Conservation (phyloP, 1,139 yeast genomes). For the Ogataea hybrid region DNA sequence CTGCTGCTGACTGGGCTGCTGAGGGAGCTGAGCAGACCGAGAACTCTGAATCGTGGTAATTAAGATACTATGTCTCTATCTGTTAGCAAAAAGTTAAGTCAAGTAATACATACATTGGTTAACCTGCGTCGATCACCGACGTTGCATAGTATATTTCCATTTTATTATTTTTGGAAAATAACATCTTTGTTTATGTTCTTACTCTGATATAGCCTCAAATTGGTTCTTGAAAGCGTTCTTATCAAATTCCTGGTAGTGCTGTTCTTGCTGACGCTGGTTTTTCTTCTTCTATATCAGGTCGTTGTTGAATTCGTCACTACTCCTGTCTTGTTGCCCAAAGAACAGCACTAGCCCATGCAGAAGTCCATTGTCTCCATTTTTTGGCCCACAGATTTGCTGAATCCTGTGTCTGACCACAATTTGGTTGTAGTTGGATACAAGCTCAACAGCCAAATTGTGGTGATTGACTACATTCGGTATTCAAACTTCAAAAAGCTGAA, state of each 20-base stretch:
- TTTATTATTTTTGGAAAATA: not conserved
- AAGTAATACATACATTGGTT: constrained; percentile 11
- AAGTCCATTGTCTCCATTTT: constrained; percentile 18
- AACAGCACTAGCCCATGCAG: constrained; percentile 5
- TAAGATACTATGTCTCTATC: constrained; percentile 10
- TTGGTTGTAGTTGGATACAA: constrained; percentile 28
- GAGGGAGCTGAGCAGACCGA: constrained; percentile 43
- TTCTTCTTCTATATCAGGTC: constrained; percentile 9
- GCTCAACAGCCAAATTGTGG: constrained; percentile 22
- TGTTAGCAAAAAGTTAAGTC: constrained; percentile 10
- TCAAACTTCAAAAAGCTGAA: constrained; percentile 17
- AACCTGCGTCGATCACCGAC: constrained; percentile 1
- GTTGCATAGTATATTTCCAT: not conserved
- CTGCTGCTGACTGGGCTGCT: constrained; percentile 68
- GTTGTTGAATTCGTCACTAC: constrained; percentile 14
- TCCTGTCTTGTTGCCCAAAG: constrained; percentile 3
- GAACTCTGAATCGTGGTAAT: constrained; percentile 33
- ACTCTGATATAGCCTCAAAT: constrained; percentile 5
- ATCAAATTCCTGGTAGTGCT: constrained; percentile 8
- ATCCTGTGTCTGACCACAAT: constrained; percentile 7
- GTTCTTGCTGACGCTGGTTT: constrained; percentile 12
- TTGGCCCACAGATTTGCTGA: constrained; percentile 31
- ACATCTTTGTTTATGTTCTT: constrained; percentile 9
- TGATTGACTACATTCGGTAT: constrained; percentile 23
- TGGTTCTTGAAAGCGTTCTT: constrained; percentile 2